Evolutionary conservation across 306 rosid genomes (phyloP), one percentile per base, ranked within the genome.

Genomic region (Castanea crenata): DNA sequence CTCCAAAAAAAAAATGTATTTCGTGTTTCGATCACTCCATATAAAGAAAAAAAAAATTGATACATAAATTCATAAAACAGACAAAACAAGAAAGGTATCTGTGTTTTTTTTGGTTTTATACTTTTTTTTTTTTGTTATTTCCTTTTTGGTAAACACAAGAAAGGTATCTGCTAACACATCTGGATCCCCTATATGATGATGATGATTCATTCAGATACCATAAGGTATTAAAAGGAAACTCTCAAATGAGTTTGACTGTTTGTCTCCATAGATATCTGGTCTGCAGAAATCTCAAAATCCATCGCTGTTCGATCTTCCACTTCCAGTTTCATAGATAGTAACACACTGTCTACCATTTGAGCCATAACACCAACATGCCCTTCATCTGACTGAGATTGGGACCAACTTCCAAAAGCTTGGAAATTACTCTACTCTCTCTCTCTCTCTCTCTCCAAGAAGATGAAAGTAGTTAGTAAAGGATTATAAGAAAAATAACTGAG

Each of bases 341-440:
- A 86, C 85, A 29, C 64, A 29, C 23, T 62, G 82, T 73, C 88
- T 49, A 74, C 78, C 83, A 31, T 76, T 49, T 56, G 80, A 71
- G 35, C 32, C 74, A 79, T 34, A 67, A 35, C 81, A 83, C 76
- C 84, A 16, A 55, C 80, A 20, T 67, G 69, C 32, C 87, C 86
- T 85, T 82, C 90, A 83, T 63, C 89, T 79, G 82, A 67, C 73
- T 74, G 72, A 55, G 93, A 86, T 83, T 77, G 69, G 32, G 84
- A 87, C 91, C 85, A 83, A 85, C 91, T 61, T 52, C 74, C 59
- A 49, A 83, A 89, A 85, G 71, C 97, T 92, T 94, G 78, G 79
- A 85, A 62, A 29, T 83, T 88, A 94, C 97, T 91, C 87, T 70
- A 87, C 83, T 74, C 70, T 79, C 80, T 75, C 82, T 76, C 79